These are phyloP conservation scores for Phytophthora brassicae DNA, from an alignment of 352 stramenopile genomes.

Conservation along the genomic window DNA sequence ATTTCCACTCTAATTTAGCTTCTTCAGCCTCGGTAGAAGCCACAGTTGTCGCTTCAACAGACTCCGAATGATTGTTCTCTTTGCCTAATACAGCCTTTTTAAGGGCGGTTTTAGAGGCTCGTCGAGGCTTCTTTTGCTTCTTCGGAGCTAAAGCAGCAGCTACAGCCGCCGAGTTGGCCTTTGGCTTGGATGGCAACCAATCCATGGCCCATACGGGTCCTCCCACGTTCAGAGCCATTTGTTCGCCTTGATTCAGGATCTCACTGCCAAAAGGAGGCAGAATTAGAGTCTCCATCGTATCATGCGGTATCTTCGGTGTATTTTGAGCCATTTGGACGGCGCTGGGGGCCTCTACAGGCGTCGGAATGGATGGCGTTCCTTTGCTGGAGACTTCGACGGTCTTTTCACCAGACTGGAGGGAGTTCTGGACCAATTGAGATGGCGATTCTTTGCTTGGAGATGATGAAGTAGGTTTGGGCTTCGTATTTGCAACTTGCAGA, in stretches of 20 bases:
- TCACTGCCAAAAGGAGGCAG: conserved; percentile 58
- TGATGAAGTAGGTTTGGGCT: neutral
- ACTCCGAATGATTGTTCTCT: conserved; percentile 37
- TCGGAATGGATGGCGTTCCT: neutral
- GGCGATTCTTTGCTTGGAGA: neutral
- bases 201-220: conserved; percentile 84
- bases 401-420: conserved; percentile 4
- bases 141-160: conserved; percentile 7
- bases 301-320: neutral
- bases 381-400: neutral
- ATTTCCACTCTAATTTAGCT: conserved; percentile 44
- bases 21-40: conserved; percentile 8
- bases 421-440: conserved; percentile 14
- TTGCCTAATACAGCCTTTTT: conserved; percentile 25
- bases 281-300: conserved; percentile 20
- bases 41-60: conserved; percentile 1
- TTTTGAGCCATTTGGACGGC: neutral
- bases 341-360: conserved; percentile 16
- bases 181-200: conserved; percentile 51
- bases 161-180: conserved; percentile 2
- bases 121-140: conserved; percentile 24
- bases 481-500: conserved; percentile 27
- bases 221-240: conserved; percentile 65
- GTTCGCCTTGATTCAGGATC: conserved; percentile 28
- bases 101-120: neutral